Evolutionary conservation across 345 rosid genomes (phyloP), one percentile per base, ranked within the genome.

Genomic region (Eucalyptus virginea): DNA sequence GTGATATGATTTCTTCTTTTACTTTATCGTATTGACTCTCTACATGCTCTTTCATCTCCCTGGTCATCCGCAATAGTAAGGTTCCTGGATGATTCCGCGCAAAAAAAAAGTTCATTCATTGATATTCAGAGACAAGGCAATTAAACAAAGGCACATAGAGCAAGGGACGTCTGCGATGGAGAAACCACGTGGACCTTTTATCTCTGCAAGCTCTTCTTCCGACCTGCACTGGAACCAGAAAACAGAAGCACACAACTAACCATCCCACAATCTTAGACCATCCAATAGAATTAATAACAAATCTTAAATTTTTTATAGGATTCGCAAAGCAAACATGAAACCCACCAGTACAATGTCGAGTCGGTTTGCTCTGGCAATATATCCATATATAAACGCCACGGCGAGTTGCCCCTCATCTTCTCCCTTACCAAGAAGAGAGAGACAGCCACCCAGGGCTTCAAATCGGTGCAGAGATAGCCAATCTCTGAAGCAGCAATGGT

Each of bases 281-380:
- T 58, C 32, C 72, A 19, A 44, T 80, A 60, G 44, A 77, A 81
- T 37, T 47, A 67, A 40, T 19, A 30, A 67, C 44, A 90, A 85
- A 8, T 11, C 45, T 6, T 51, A 56, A 69, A 45, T 72, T 42
- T 21, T 49, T 11, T 6, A 87, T 42, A 42, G 24, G 21, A 65
- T 21, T 42, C 42, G 6, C 14, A 49, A 72, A 51, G 80, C 49
- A 89, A 42, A 65, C 81, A 49, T 21, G 14, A 45, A 86, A 67
- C 91, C 83, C 91, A 90, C 91, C 91, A 90, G 32, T 42, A n/a
- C 81, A 90, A 32, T 12, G 91, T 90, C 11, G 91, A 88, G 88
- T 88, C 48, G 21, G 90, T 90, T 42, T 21, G 58, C 77, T 88
- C 87, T 1, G 91, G 91, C 44, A 90, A 81, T 8, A 88, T 87